Conservation (phyloP, 208 protist genomes). For the Crithidia fasciculata region DNA sequence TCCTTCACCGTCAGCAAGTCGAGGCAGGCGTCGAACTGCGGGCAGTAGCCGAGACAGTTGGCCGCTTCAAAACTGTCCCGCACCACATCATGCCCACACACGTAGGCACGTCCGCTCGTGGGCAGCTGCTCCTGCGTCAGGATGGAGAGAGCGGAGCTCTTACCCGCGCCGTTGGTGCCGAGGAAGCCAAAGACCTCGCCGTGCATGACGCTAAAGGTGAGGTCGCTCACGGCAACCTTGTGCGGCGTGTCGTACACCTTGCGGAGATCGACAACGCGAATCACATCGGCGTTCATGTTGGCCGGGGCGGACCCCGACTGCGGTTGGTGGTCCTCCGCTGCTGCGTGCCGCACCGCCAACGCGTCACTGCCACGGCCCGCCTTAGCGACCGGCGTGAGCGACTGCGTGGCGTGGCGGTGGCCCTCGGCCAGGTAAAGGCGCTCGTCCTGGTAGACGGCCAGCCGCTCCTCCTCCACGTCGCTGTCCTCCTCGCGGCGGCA, state of each 20-base stretch:
- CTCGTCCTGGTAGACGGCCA: conserved; percentile 40
- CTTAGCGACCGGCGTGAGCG: background rate
- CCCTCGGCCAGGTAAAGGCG: conserved; percentile 4
- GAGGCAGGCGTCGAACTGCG: conserved; percentile 95
- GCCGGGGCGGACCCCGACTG: background rate
- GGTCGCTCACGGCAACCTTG: conserved; percentile 62
- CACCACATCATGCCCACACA: conserved; percentile 63
- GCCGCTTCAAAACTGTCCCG: conserved; percentile 41
- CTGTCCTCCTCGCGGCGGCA: conserved; percentile 42
- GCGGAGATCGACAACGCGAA: conserved; percentile 47
- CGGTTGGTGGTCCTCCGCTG: conserved; percentile 13
- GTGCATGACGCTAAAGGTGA: conserved; percentile 68
- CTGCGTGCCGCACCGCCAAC: too few relatives aligned
- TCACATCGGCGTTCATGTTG: conserved; percentile 16
- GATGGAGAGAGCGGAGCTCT: conserved; percentile 86
- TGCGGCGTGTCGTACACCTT: conserved; percentile 36
- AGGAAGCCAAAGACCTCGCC: conserved; percentile 88
- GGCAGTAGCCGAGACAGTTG: conserved; percentile 93
- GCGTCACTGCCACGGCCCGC: too few relatives aligned
- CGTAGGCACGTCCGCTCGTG: conserved; percentile 60
- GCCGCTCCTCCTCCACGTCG: conserved; percentile 60
- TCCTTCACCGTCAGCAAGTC: conserved; percentile 92
- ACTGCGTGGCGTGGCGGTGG: background rate
- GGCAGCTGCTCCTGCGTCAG: conserved; percentile 75
- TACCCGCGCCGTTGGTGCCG: conserved; percentile 88